Evolutionary conservation across 202 grass and related monocot species (phyloP).

Genomic region (Zoysia matrella): DNA sequence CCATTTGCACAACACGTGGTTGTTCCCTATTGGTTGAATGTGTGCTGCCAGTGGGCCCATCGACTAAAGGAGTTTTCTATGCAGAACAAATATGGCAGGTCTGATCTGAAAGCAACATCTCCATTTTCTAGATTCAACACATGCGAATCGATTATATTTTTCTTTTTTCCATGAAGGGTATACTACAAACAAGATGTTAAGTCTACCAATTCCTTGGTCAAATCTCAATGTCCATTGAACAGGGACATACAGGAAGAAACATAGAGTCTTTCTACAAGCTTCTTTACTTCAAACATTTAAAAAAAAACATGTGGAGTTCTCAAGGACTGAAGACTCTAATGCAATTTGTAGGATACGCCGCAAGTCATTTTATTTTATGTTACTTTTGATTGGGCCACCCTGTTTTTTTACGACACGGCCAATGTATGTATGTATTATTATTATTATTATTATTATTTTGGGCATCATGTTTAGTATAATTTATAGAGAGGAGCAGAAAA

Average conservation of each 20-base stretch:
- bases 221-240: neutral
- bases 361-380: too few species aligned
- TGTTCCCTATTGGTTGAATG: neutral
- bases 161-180: neutral
- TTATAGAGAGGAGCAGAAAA: neutral
- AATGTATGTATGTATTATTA: too few species aligned
- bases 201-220: neutral
- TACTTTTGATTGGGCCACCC: too few species aligned
- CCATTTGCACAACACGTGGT: neutral
- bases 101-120: slow-evolving; percentile 19
- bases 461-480: too few species aligned
- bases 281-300: neutral
- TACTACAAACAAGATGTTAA: neutral
- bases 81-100: slow-evolving; percentile 30
- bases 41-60: neutral
- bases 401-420: too few species aligned
- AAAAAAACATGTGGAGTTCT: neutral
- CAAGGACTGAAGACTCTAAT: too few species aligned
- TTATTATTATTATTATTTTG: too few species aligned
- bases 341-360: too few species aligned
- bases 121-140: neutral
- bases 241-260: neutral
- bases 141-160: neutral
- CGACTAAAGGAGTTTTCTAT: neutral
- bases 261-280: neutral